Conservation (phyloP, 2,329 filamentous ascomycete genomes). For the Fusarium tanahbumbuense region DNA sequence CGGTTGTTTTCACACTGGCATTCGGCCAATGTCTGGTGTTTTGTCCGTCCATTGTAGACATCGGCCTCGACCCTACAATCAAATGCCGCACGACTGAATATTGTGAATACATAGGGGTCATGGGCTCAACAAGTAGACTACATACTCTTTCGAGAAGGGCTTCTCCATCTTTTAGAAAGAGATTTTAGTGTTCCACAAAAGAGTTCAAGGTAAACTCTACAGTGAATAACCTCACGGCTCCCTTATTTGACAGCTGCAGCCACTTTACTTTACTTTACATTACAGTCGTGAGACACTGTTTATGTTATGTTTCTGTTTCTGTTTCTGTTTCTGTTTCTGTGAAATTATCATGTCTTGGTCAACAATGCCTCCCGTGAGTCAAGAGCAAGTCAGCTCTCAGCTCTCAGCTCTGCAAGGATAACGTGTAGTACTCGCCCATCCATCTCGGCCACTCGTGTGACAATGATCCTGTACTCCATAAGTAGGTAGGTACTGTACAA, state of each 20-base stretch:
- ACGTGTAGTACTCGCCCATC: background rate
- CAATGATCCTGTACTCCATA: background rate
- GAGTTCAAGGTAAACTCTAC: slow-evolving; percentile 4
- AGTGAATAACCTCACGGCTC: slow-evolving; percentile 11
- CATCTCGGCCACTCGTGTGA: background rate
- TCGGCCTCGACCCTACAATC: background rate
- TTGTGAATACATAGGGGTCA: background rate
- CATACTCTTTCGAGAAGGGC: background rate
- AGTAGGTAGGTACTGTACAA: background rate
- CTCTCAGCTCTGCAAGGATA: background rate
- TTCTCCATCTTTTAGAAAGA: background rate
- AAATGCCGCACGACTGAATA: slow-evolving; percentile 13
- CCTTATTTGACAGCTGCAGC: slow-evolving; percentile 9
- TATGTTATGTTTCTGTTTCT: background rate
- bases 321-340: background rate
- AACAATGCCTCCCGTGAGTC: background rate
- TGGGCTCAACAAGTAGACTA: background rate
- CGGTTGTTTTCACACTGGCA: background rate
- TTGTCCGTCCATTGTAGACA: background rate
- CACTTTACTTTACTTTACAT: background rate
- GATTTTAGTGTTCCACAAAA: slow-evolving; percentile 7
- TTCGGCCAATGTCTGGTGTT: background rate
- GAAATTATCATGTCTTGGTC: slow-evolving; percentile 2
- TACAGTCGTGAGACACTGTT: background rate
- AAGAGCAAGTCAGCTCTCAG: background rate